Base-by-base conservation (phyloP, 2,329 filamentous ascomycete genomes). In the Aspergillus bombycis region DNA sequence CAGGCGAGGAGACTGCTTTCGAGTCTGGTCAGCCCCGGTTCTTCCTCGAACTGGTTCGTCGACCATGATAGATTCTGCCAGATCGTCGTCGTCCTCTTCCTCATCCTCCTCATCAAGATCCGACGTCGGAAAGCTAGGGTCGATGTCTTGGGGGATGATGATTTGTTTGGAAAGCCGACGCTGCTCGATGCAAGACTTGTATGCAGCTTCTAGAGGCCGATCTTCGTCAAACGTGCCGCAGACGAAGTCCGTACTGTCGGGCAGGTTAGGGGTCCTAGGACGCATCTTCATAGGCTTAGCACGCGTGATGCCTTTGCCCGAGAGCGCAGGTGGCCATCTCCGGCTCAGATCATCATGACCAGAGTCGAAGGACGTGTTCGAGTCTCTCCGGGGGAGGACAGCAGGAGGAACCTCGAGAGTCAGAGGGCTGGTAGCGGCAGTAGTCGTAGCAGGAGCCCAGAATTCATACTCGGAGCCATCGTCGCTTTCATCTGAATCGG, bases 181-280 rank as follows among this genome's bases (percentile, higher is more conserved):
- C 61, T 92, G 89, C 72, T 94, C 91, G 62, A 96, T 85, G 71
- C 91, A 93, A 2, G 92, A 91, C 61, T 96, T 86, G 77, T 97
- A 99, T 0, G 93, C 94, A 69, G 94, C 93, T 76, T 99, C 95
- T n/a, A 98, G 81, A 3, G 93, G 93, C 52, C 93, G 89, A 73
- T 99, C 95, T 78, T 99, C 95, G 69, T 99, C 95, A 23, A 99
- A 84, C 1, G 95, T 99, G 63, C 95, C 95, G 73, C 95, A 98
- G n/a, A 99, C 95, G 69, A 99, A 99, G 77, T 99, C 95, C 16
- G 95, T 98, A 78, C 94, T 97, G 77, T 99, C 95, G 1, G 95
- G 95, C 12, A 99, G 84, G 74, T 97, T 93, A 2, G 92, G 92
- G 1, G 91, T 91, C 28, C 85, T 85, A 45, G 88, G 85, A 26